phyloP scores from a whole-genome alignment of 2,329 filamentous ascomycete genomes.

The Graphilbum sp. region DNA sequence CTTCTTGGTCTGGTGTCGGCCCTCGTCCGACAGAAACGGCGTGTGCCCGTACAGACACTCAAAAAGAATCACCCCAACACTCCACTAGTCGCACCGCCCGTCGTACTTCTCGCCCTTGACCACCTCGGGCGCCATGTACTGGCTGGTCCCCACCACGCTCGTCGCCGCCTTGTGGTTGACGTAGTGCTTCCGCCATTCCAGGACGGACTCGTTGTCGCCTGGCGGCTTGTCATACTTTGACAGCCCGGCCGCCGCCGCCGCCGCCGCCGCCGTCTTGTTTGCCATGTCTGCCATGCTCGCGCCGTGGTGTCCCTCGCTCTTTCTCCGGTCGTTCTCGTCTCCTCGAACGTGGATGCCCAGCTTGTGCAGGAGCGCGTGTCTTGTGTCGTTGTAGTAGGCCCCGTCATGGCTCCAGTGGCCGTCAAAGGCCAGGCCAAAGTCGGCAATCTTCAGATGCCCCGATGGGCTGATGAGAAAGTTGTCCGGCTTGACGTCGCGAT shows the following conservation, averaged over 20 bases:
- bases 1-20: conserved; percentile 64
- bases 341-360: conserved; percentile 59
- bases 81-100: conserved; percentile 93
- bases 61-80: conserved; percentile 82
- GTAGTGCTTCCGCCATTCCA: conserved; percentile 54
- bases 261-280: conserved; percentile 23
- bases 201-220: conserved; percentile 29
- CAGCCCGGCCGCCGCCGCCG: conserved; percentile 20
- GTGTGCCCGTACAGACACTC: conserved; percentile 90
- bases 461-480: conserved; percentile 85
- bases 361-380: conserved; percentile 62
- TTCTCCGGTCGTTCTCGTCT: conserved; percentile 49
- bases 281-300: not conserved
- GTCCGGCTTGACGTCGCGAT: conserved; percentile 92
- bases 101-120: conserved; percentile 72
- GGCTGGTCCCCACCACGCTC: conserved; percentile 86
- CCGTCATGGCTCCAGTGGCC: conserved; percentile 91
- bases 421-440: conserved; percentile 91
- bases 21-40: conserved; percentile 70
- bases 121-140: conserved; percentile 97
- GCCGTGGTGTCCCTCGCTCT: not conserved
- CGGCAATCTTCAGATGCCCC: conserved; percentile 87
- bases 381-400: conserved; percentile 68
- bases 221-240: conserved; percentile 21
- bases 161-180: conserved; percentile 58